Evolutionary conservation across 2,329 filamentous ascomycete species (phyloP), one percentile per base, ranked within the genome.

Genomic region (Penicillium griseofulvum): DNA sequence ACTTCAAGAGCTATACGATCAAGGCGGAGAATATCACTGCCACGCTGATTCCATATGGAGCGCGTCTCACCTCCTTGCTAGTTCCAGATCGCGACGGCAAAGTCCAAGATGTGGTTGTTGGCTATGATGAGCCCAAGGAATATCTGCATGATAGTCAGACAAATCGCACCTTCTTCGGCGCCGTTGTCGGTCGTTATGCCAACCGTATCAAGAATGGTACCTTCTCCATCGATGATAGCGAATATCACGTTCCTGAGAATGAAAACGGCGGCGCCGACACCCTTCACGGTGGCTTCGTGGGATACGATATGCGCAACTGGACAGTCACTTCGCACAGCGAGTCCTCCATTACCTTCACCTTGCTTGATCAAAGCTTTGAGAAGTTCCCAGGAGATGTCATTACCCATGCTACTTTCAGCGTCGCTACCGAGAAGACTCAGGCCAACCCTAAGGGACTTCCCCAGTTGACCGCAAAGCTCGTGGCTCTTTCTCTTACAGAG

Each of bases 161-260:
- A 31, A 76, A 76, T 45, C 76, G 79, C 62, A 80, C 76, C 46
- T 80, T 70, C 68, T 79, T 78, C 57, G 78, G 78, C 17, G 67
- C 78, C 2, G 67, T 78, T 6, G 78, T 80, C 14, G 80, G 80
- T 53, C 76, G 80, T 45, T 82, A 82, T 68, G 80, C 80, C 54
- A 82, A 82, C 64, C 77, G 80, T 37, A 82, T 82, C 68, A 81
- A 78, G 71, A 83, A 83, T 55, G 79, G 80, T 49, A 82, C 80
- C 4, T 83, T 83, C 67, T 72, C 73, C 22, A 71, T 83, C 54
- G 76, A 80, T 50, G 76, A 74, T 19, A 62, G 71, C 17, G 73
- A 68, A 4, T 82, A 78, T 57, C 70, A 82, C 28, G 75, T 81
- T 31, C 74, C 78, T 0, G 70, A 74, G 44, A 83, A 82, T 60